These are phyloP conservation scores for Coleophoma cylindrospora DNA, from an alignment of 2,329 filamentous ascomycete species.

Conservation along the genomic window DNA sequence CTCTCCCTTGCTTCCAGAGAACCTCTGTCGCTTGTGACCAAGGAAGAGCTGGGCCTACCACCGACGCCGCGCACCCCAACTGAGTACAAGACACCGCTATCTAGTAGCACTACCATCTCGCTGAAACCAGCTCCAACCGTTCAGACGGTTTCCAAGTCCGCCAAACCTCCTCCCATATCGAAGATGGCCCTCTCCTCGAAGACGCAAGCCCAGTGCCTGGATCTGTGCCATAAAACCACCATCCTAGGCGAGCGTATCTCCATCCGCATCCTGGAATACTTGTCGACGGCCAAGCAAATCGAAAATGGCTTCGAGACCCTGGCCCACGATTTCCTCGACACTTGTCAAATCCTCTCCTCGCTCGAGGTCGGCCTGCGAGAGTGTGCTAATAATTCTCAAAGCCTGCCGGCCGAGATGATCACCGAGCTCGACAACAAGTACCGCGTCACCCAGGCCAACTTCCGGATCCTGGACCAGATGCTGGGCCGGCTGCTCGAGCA, in stretches of 20 bases:
- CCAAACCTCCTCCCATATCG: background rate
- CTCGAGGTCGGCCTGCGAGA: conserved; percentile 62
- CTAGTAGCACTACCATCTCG: conserved; percentile 4
- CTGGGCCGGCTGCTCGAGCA: conserved; percentile 47
- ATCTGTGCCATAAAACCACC: conserved; percentile 54
- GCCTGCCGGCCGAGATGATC: conserved; percentile 54
- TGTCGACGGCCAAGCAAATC: conserved; percentile 49
- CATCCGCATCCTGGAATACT: conserved; percentile 59
- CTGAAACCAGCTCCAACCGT: background rate
- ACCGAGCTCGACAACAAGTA: conserved; percentile 62
- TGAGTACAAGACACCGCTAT: background rate
- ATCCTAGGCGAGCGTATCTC: conserved; percentile 58
- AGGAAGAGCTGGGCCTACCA: conserved; percentile 1
- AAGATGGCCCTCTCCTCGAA: conserved; percentile 12
- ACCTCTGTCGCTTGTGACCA: conserved; percentile 1
- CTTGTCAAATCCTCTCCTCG: conserved; percentile 61
- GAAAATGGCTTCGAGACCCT: conserved; percentile 53
- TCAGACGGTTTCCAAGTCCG: background rate
- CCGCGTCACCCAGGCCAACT: conserved; percentile 54
- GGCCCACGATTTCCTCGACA: conserved; percentile 62
- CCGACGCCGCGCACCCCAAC: background rate
- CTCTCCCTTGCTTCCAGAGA: conserved; percentile 8
- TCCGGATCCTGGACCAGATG: conserved; percentile 59
- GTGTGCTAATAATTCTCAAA: conserved; percentile 41
- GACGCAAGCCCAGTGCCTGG: conserved; percentile 26